Base-by-base conservation (phyloP, 495 filamentous ascomycete species). In the Massariosphaeria phaeospora region DNA sequence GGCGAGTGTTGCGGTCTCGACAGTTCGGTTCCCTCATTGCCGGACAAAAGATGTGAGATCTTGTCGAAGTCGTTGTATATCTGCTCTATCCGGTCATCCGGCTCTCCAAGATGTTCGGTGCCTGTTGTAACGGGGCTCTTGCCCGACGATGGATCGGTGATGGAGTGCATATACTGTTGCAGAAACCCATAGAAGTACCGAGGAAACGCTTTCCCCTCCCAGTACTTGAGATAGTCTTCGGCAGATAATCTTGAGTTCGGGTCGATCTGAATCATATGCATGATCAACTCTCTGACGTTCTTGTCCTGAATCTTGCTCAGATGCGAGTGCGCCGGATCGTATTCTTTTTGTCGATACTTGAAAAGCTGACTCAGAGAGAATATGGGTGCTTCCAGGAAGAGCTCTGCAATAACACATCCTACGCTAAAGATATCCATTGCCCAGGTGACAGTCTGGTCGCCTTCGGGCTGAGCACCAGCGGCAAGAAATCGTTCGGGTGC, bases 371-470 rank as follows among this genome's bases (percentile, higher is more conserved):
- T 91, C 15, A 97, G 73, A 26, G 78, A 90, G 70, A 99, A 97
- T 26, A 97, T 90, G 1, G 91, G 89, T 0, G 88, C 77, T 68
- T 99, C 94, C n/a, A 96, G 78, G 59, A 97, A 97, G 2, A 99
- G 75, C 68, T 99, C 94, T 3, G 94, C 94, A 62, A 99, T 95
- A 18, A 97, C 94, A 65, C 94, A 99, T 9, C 93, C 93, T 30
- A 84, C 86, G 71, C 93, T 96, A 72, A 99, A 99, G 24, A 99
- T 86, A 67, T 99, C 94, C 94, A 99, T 99, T 31, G 90, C 90
- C 89, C 93, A 96, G 33, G 85, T 89, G 36, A 90, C 74, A 52
- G 78, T 77, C 20, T 78, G 79, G 17, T 85, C 74, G 2, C 75
- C 73, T 47, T 76, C 82, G 8, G 57, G 7, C 77, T 54, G 25